Evolutionary conservation across 129 eudicot genomes (phyloP).

Genomic region (Artemisia argyi): DNA sequence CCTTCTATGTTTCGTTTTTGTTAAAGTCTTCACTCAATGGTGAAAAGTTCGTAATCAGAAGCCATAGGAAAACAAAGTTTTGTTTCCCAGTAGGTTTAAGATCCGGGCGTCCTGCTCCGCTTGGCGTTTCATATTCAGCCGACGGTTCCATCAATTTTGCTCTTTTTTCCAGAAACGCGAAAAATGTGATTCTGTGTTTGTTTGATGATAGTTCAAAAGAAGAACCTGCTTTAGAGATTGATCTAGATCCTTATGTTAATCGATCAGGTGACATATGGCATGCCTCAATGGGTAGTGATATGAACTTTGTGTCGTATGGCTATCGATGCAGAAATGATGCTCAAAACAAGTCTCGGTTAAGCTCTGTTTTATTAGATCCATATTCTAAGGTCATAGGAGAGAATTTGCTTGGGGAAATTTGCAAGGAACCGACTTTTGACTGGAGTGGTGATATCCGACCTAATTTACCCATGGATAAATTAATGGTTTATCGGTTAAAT

Average conservation of each 20-base stretch:
- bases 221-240: conserved; percentile 77
- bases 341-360: conserved; percentile 26
- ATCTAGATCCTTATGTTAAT: conserved; percentile 89
- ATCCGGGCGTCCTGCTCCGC: conserved; percentile 74
- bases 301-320: conserved; percentile 66
- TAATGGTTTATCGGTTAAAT: conserved; percentile 79
- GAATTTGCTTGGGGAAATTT: conserved; percentile 52
- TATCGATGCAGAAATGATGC: conserved; percentile 53
- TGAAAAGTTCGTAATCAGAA: conserved; percentile 48
- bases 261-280: conserved; percentile 98
- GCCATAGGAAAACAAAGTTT: conserved; percentile 67
- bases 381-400: conserved; percentile 64
- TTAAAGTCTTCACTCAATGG: conserved; percentile 41
- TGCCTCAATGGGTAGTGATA: conserved; percentile 50
- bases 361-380: conserved; percentile 66
- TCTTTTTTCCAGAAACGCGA: conserved; percentile 64
- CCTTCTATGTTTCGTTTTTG: conserved; percentile 69
- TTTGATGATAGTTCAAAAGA: conserved; percentile 42
- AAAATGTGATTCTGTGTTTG: conserved; percentile 72
- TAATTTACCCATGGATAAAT: conserved; percentile 66
- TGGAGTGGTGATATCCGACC: conserved; percentile 79
- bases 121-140: conserved; percentile 61
- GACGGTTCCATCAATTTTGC: conserved; percentile 76
- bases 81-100: conserved; percentile 80
- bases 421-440: conserved; percentile 61